Base-by-base conservation (phyloP, 2,329 filamentous ascomycete genomes). In the Periconia sp. region DNA sequence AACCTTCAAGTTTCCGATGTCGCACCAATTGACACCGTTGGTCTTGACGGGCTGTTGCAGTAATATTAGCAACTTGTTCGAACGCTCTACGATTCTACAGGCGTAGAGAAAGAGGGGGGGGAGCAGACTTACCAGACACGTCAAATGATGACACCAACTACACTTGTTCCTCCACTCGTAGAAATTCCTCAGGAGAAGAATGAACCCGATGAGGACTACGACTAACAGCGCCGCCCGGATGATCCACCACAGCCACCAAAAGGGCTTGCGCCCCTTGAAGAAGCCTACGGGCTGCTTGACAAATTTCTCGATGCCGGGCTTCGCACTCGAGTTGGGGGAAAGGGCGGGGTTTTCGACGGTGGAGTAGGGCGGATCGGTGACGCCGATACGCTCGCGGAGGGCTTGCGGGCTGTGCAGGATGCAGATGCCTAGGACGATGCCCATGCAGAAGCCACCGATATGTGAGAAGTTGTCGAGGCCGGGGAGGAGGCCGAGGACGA, bases 191-290 rank as follows among this genome's bases (percentile, higher is more conserved):
- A 97, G 70, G 39, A 99, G 76, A 31, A 96, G 74, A 48, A 96
- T 88, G 67, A 97, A 96, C 1, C 87, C 86, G 28, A 95, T 80
- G 24, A 96, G 77, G 23, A 92, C 87, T n/a, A 85, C 80, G 6
- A 96, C 80, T 37, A 99, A 74, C 17, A 87, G 86, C 0, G 81
- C 89, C 1, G 82, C 88, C 13, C 94, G 83, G 19, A 97, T 79
- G 16, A 96, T 71, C 92, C 92, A 97, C 94, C 94, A 99, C 5
- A 77, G 87, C 94, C 94, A 99, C 94, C 94, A 99, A 6, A 96
- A 78, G 16, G 88, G 87, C 68, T 95, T 96, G 13, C 94, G 82
- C 15, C 89, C 90, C 68, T 92, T 92, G 75, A 97, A 97, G 72
- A 96, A 96, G 5, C 83, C 85, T 0, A 82, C 52, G 0, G 79